Base-by-base conservation (phyloP, 192 early-diverging fungal species). In the Coemansia erecta region DNA sequence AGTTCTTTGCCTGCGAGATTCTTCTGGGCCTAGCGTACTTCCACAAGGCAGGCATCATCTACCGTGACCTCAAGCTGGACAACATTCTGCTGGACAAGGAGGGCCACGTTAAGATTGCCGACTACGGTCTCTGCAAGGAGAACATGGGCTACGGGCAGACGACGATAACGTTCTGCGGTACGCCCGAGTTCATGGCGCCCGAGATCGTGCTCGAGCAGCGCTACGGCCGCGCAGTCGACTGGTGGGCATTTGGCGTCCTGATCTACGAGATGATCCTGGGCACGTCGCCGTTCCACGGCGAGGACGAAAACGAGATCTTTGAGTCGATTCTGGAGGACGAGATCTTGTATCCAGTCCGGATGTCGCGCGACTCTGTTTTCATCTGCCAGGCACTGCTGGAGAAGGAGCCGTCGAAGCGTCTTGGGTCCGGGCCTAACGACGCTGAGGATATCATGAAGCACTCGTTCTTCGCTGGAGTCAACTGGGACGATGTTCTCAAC, bases 131-230 rank as follows among this genome's bases (percentile, higher is more conserved):
- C 45, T 99, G 97, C 80, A 99, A 99, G 83, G 95, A 88, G 61
- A 90, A 92, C 63, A 97, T 98, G 92, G 83, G 85, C 41, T 88
- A 86, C 60, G 94, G 93, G 13, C 78, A 82, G 15, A 92, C 88
- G 0, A 97, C 97, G 4, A 91, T 88, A 47, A 98, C 94, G 4
- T 98, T 97, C 80, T 98, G 95, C 67, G 97, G 97, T 31, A 98
- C 97, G 23, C 95, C 95, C 13, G 97, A 98, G 72, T 98, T 97
- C 62, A 98, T 98, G 95, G 95, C 97, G 7, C 97, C 97, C 41
- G 97, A 98, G 76, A 97, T 98, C 52, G 81, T 98, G 26, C 77
- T 89, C 56, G 97, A 97, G 73, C 91, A 97, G 80, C 91, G 90
- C 42, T 98, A 98, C 69, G 90, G 88, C 12, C 85, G 91, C n/a